A percentile compares a stretch with the other conserved stretches of the same genome.
Conservation (phyloP, 768 basidiomycete species). For the Kwoniella sp. region DNA sequence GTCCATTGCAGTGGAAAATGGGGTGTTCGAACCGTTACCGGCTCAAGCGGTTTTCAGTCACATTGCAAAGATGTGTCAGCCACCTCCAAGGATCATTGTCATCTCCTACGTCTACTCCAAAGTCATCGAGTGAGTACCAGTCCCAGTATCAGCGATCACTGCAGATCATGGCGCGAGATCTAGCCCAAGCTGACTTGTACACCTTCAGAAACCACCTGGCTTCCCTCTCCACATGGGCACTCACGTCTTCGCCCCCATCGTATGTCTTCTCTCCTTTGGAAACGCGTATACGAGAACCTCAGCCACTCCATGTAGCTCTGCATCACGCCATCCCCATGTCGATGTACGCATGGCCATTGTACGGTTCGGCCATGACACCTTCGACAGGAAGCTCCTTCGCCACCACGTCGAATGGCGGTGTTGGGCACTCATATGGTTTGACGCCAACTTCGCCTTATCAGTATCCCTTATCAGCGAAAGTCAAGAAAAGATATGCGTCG, state of each 20-base stretch:
- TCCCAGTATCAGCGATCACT: neutral
- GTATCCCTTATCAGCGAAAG: neutral
- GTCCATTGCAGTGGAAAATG: constrained; percentile 41
- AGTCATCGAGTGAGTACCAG: constrained; percentile 49
- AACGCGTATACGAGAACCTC: constrained; percentile 44
- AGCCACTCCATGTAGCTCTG: constrained; percentile 36
- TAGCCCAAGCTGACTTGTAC: neutral
- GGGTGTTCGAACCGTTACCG: constrained; percentile 49
- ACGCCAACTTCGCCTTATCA: neutral
- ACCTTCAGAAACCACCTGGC: constrained; percentile 46
- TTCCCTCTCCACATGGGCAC: constrained; percentile 45
- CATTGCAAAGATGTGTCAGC: constrained; percentile 47
- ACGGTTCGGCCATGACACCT: neutral
- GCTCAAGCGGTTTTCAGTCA: constrained; percentile 51
- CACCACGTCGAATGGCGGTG: neutral
- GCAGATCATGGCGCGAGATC: neutral
- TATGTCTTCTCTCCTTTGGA: constrained; percentile 52
- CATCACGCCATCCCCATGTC: constrained; percentile 52
- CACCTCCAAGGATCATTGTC: constrained; percentile 52
- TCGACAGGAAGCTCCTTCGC: neutral
- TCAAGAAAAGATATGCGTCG: neutral
- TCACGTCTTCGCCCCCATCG: constrained; percentile 36
- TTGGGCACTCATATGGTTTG: neutral
- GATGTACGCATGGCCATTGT: constrained; percentile 48
- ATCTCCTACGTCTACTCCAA: constrained; percentile 49